Percentiles rank a stretch among this genome's conserved stretches.
Conservation (phyloP, 805 yeast genomes). For the Debaryomyces castellii region DNA sequence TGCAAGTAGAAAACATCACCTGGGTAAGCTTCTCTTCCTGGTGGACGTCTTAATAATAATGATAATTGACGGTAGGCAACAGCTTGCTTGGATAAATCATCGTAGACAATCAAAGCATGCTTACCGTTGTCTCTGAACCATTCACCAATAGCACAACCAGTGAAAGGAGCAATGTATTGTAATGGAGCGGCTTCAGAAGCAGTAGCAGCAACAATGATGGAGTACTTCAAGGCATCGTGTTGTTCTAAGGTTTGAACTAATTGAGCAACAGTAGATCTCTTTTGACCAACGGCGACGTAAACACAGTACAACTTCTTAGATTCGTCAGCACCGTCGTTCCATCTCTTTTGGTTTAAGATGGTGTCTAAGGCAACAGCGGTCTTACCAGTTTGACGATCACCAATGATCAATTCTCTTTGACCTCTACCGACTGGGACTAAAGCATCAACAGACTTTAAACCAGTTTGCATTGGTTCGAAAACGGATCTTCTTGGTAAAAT, state of each 20-base stretch:
- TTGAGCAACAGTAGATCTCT: constrained; percentile 99
- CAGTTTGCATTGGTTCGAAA: constrained; percentile 99
- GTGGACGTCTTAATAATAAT: constrained; percentile 93
- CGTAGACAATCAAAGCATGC: constrained; percentile 96
- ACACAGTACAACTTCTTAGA: constrained; percentile 98
- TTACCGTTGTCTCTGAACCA: constrained; percentile 99
- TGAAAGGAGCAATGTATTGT: constrained; percentile 99
- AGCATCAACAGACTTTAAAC: constrained; percentile 98
- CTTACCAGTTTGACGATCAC: constrained; percentile 99
- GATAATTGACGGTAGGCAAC: constrained; percentile 99
- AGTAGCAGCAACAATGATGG: constrained; percentile 98
- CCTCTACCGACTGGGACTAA: constrained; percentile 99
- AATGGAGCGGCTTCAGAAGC: constrained; percentile 99
- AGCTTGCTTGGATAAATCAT: constrained; percentile 98
- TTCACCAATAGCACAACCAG: constrained; percentile 99
- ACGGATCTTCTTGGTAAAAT: constrained; percentile 99
- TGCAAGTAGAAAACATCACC: constrained; percentile 96
- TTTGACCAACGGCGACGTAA: constrained; percentile 99
- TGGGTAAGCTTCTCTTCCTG: constrained; percentile 96
- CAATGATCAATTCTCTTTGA: constrained; percentile 99
- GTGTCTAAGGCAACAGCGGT: constrained; percentile 99
- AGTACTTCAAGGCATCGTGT: constrained; percentile 95
- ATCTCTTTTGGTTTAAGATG: constrained; percentile 98
- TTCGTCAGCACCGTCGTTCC: constrained; percentile 96
- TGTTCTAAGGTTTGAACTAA: constrained; percentile 98